Conservation (phyloP, 306 rosid species). For the Pyrus betulifolia region DNA sequence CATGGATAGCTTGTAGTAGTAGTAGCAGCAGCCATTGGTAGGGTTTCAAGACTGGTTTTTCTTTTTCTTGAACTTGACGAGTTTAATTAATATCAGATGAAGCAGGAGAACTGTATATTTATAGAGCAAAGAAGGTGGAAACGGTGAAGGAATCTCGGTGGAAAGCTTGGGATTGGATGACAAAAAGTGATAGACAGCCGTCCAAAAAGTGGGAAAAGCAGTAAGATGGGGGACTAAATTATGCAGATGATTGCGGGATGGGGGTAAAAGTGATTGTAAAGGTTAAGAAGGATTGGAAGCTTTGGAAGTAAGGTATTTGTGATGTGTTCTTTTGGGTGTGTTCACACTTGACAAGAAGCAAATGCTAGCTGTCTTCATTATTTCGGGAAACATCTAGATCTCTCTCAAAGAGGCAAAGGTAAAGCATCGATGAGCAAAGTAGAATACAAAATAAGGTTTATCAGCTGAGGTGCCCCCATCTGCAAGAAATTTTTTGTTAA, state of each 20-base stretch:
- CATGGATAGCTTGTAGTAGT: constrained; percentile 12
- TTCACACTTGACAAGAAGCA: constrained; percentile 28
- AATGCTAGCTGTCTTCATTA: constrained; percentile 21
- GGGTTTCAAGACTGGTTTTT: neutral
- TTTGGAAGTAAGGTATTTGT: constrained; percentile 58
- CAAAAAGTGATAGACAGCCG: constrained; percentile 43
- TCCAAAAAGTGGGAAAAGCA: constrained; percentile 57
- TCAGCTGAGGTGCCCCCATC: neutral
- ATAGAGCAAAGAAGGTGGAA: constrained; percentile 25
- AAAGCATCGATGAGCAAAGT: neutral
- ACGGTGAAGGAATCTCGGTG: constrained; percentile 56
- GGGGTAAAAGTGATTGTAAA: constrained; percentile 14
- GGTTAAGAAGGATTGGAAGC: constrained; percentile 23
- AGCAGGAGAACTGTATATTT: constrained; percentile 17
- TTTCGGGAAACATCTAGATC: neutral
- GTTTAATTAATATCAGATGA: neutral
- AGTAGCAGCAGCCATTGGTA: constrained; percentile 46
- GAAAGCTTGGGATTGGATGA: constrained; percentile 32
- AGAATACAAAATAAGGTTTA: neutral
- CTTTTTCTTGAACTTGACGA: constrained; percentile 9
- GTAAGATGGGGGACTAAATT: constrained; percentile 10
- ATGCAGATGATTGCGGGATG: constrained; percentile 11
- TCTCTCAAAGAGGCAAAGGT: neutral
- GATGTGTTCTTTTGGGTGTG: constrained; percentile 8
- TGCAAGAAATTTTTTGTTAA: neutral